Percentiles rank a stretch among this genome's conserved stretches.
phyloP scores from a whole-genome alignment of 2,329 filamentous ascomycete genomes.

The Claviceps arundinis region DNA sequence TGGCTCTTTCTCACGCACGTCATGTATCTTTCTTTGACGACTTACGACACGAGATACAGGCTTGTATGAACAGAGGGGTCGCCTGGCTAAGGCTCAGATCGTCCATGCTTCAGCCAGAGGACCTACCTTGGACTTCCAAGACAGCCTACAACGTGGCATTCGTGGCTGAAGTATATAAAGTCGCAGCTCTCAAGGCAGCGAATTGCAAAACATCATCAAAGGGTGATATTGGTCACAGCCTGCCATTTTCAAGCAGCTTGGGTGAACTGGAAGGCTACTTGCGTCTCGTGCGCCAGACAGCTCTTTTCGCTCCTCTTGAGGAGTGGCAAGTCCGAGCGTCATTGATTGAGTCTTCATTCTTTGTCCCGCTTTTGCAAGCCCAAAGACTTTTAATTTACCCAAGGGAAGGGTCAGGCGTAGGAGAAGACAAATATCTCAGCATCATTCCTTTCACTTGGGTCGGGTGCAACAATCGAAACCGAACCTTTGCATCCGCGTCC shows the following conservation, averaged over 20 bases:
- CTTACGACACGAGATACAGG: not conserved
- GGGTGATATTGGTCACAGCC: not conserved
- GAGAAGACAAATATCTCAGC: constrained; percentile 5
- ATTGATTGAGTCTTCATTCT: constrained; percentile 2
- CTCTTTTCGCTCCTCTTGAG: not conserved
- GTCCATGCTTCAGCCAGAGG: not conserved
- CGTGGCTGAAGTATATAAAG: constrained; percentile 6
- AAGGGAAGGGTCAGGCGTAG: not conserved
- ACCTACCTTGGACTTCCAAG: constrained; percentile 9
- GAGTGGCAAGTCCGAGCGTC: constrained; percentile 2
- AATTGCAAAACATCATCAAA: not conserved
- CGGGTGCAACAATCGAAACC: constrained; percentile 1
- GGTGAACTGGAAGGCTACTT: not conserved
- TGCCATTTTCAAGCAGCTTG: not conserved
- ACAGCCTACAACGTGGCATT: constrained; percentile 6
- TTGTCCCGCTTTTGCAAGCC: not conserved
- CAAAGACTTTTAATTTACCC: not conserved
- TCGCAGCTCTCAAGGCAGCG: constrained; percentile 6
- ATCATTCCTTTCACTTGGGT: constrained; percentile 7
- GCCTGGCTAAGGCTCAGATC: constrained; percentile 1
- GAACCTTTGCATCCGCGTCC: not conserved
- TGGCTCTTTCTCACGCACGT: constrained; percentile 5
- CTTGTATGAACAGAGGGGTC: constrained; percentile 3
- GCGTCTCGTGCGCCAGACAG: not conserved
- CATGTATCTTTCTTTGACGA: constrained; percentile 4